phyloP scores from a whole-genome alignment of 176 grass and related monocot species.

The Neostapfia colusana region DNA sequence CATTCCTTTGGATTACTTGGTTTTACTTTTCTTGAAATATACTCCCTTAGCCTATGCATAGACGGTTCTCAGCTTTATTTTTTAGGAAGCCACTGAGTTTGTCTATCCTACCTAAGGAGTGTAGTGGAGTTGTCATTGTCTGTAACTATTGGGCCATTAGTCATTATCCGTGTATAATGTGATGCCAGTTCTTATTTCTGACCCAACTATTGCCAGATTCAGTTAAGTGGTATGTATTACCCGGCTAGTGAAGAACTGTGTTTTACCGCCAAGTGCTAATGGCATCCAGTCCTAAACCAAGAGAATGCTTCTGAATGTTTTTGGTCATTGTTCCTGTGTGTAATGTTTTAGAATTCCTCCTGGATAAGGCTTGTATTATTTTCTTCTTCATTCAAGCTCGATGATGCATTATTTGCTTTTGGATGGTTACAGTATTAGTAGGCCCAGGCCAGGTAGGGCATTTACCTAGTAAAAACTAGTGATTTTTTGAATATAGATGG shows the following conservation, averaged over 20 bases:
- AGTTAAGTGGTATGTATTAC: neutral
- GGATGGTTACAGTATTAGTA: neutral
- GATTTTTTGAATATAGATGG: slow-evolving; percentile 6
- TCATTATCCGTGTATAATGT: neutral
- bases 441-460: neutral
- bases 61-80: neutral
- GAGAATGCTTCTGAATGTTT: neutral
- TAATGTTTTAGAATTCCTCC: neutral
- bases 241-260: neutral
- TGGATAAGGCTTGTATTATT: neutral
- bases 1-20: neutral
- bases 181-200: neutral
- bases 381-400: slow-evolving; percentile 7
- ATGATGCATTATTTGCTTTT: neutral
- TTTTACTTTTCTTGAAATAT: neutral
- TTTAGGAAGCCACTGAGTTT: too few species aligned
- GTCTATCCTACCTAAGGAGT: neutral
- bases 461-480: neutral
- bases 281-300: neutral
- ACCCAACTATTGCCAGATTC: neutral
- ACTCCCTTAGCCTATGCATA: neutral
- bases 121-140: neutral
- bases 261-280: neutral
- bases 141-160: neutral
- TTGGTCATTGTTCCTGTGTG: neutral